These are phyloP conservation scores for Lepidopterella palustris DNA, from an alignment of 495 filamentous ascomycete species.

Conservation along the genomic window DNA sequence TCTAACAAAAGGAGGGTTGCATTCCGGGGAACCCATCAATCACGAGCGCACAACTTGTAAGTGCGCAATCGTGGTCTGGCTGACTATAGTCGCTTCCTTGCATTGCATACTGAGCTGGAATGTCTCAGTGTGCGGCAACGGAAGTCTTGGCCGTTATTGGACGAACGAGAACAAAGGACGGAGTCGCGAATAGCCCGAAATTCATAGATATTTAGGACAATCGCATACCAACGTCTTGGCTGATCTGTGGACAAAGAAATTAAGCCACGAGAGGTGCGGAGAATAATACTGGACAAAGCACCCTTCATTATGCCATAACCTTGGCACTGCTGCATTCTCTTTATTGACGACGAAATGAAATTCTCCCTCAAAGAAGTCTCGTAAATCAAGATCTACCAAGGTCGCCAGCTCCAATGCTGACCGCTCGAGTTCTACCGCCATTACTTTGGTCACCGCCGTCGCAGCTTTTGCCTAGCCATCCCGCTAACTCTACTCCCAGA, in stretches of 20 bases:
- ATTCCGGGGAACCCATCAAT: constrained; percentile 8
- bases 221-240: constrained; percentile 19
- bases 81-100: constrained; percentile 25
- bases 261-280: constrained; percentile 1
- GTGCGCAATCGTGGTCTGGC: constrained; percentile 4
- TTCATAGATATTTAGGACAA: constrained; percentile 23
- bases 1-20: neutral
- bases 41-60: constrained; percentile 11
- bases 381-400: constrained; percentile 5
- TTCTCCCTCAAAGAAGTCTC: constrained; percentile 17
- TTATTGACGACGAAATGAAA: constrained; percentile 27
- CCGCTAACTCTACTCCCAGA: constrained; percentile 15
- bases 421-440: constrained; percentile 24
- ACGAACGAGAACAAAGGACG: constrained; percentile 20
- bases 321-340: constrained; percentile 5
- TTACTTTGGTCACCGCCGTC: constrained; percentile 7
- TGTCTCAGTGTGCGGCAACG: constrained; percentile 16
- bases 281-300: constrained; percentile 27
- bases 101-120: constrained; percentile 22
- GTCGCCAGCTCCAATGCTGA: constrained; percentile 21
- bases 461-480: constrained; percentile 13
- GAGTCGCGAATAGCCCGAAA: constrained; percentile 10
- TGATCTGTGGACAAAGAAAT: constrained; percentile 8
- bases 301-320: constrained; percentile 5
- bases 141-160: constrained; percentile 23